These are phyloP conservation scores for Dryadomyces quercus-mongolicae DNA, from an alignment of 2,329 filamentous ascomycete species.

Conservation along the genomic window DNA sequence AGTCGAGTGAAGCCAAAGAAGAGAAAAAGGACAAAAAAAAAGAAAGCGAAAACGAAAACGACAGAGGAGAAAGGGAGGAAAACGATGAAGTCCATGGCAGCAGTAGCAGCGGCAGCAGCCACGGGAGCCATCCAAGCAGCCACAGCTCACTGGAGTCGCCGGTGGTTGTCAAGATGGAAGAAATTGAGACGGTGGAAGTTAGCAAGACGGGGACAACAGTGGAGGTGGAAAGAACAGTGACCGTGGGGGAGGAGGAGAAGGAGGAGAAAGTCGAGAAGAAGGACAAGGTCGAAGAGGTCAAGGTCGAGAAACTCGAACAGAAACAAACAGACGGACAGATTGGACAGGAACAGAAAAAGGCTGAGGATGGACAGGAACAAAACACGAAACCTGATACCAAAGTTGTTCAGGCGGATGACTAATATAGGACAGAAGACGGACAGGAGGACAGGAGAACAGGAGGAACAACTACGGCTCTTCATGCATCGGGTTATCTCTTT, in stretches of 20 bases:
- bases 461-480: background rate
- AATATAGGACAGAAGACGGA: background rate
- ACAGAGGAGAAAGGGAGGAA: background rate
- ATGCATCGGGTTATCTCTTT: background rate
- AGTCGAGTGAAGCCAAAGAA: no score
- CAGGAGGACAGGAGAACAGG: no score
- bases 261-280: background rate
- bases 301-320: no score
- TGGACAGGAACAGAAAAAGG: no score
- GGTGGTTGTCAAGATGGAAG: background rate
- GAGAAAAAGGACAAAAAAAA: background rate
- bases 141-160: no score
- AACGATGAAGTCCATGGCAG: background rate
- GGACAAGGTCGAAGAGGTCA: background rate
- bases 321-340: background rate
- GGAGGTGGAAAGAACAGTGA: no score
- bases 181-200: background rate
- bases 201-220: background rate
- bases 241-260: background rate
- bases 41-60: background rate
- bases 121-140: no score
- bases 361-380: no score
- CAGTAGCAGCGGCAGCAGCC: background rate
- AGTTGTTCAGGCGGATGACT: no score
- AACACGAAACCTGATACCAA: no score